These are phyloP conservation scores for Kodamaea laetipori DNA, from an alignment of 805 yeast genomes.

Conservation along the genomic window DNA sequence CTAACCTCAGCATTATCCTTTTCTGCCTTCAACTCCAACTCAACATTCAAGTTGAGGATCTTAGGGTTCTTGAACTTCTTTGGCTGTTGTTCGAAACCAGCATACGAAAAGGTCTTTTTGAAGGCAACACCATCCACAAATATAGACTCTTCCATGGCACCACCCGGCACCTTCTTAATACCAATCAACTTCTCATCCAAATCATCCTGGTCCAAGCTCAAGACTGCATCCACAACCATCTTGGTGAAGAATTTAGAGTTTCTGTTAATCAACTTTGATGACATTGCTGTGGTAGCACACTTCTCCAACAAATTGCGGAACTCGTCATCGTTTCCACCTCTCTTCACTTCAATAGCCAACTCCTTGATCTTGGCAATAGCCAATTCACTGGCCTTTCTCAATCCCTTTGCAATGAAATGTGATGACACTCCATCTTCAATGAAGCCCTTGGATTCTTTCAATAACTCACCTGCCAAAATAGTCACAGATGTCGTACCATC, in stretches of 20 bases:
- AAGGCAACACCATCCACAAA: conserved; percentile 95
- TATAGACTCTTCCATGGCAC: conserved; percentile 90
- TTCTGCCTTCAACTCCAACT: conserved; percentile 95
- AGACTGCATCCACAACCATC: conserved; percentile 95
- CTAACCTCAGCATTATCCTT: conserved; percentile 98
- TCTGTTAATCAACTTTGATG: conserved; percentile 86
- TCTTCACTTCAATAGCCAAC: conserved; percentile 68
- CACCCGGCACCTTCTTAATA: conserved; percentile 92
- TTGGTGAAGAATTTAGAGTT: conserved; percentile 89
- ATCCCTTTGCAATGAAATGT: conserved; percentile 84
- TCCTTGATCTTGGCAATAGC: conserved; percentile 76
- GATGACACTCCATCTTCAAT: conserved; percentile 97
- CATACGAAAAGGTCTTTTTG: conserved; percentile 95
- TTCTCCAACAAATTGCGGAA: conserved; percentile 79
- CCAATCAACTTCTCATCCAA: conserved; percentile 91
- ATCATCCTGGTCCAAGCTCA: conserved; percentile 79
- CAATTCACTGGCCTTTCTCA: conserved; percentile 74
- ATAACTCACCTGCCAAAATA: conserved; percentile 88
- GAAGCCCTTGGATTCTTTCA: conserved; percentile 86
- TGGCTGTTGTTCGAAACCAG: conserved; percentile 99
- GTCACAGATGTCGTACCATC: conserved; percentile 98
- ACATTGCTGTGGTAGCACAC: conserved; percentile 97
- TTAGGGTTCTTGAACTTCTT: conserved; percentile 79
- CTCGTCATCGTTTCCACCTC: conserved; percentile 45
- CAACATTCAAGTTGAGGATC: conserved; percentile 83